A percentile compares a stretch with the other conserved stretches of the same genome.
These are phyloP conservation scores for Jackrogersella multiformis DNA, from an alignment of 495 filamentous ascomycete genomes.

Conservation along the genomic window DNA sequence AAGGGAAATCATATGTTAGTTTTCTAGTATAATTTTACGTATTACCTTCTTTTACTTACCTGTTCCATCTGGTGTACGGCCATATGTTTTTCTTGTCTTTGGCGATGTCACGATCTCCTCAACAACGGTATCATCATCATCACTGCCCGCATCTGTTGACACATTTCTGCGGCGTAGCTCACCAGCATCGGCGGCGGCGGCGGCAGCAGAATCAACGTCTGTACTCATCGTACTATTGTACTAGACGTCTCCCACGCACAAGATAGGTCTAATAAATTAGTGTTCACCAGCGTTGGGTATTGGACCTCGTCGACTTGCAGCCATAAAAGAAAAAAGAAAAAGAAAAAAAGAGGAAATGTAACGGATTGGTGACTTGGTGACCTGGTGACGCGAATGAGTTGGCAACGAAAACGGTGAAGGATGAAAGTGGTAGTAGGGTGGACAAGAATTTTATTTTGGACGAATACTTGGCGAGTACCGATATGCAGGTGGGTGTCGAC, in stretches of 20 bases:
- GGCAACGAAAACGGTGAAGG: neutral
- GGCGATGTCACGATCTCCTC: slow-evolving; percentile 45
- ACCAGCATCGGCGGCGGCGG: slow-evolving; percentile 24
- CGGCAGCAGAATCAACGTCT: too few species aligned
- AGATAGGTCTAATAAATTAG: slow-evolving; percentile 9
- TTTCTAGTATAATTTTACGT: neutral
- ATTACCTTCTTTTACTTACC: slow-evolving; percentile 63
- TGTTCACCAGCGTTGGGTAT: slow-evolving; percentile 10
- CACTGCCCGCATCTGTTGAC: slow-evolving; percentile 7
- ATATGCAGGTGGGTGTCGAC: slow-evolving; percentile 10
- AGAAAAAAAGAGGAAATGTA: neutral
- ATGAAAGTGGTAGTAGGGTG: neutral
- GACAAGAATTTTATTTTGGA: neutral
- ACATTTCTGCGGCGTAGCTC: slow-evolving; percentile 38
- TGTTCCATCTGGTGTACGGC: slow-evolving; percentile 88
- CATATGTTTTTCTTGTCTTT: slow-evolving; percentile 80
- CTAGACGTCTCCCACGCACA: neutral
- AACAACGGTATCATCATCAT: slow-evolving; percentile 23
- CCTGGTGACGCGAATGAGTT: too few species aligned
- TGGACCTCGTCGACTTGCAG: slow-evolving; percentile 41
- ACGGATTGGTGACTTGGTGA: neutral
- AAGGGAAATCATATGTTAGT: slow-evolving; percentile 7
- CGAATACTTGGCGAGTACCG: slow-evolving; percentile 10
- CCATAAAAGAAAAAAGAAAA: slow-evolving; percentile 19
- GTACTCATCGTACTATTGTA: slow-evolving; percentile 28